phyloP scores from a whole-genome alignment of 805 yeast species.

The Candida orba region DNA sequence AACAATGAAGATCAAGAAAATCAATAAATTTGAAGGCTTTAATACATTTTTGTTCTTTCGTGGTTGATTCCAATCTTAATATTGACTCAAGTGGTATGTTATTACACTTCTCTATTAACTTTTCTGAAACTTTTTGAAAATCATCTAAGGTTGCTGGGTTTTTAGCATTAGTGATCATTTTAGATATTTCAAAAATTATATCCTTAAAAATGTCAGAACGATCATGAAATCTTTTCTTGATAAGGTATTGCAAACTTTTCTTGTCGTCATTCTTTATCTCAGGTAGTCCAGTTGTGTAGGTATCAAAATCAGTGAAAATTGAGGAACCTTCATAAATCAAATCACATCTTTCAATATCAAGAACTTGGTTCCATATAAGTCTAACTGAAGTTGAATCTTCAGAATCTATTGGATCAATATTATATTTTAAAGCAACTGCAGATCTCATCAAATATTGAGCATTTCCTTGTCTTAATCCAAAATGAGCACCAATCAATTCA shows the following conservation, averaged over 20 bases:
- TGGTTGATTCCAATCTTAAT: conserved; percentile 2
- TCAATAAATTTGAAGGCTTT: conserved; percentile 6
- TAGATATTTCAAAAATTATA: not conserved
- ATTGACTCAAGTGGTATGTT: conserved; percentile 2
- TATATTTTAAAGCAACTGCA: conserved; percentile 3
- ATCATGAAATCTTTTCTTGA: conserved; percentile 2
- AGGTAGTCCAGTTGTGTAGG: conserved; percentile 3
- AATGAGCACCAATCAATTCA: conserved; percentile 1
- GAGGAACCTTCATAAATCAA: conserved; percentile 4
- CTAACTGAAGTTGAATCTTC: conserved; percentile 2
- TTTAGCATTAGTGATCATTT: conserved; percentile 7
- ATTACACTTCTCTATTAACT: conserved; percentile 3
- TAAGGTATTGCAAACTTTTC: not conserved
- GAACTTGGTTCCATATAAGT: conserved; percentile 6
- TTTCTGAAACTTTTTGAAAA: not conserved
- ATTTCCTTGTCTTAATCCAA: conserved; percentile 3
- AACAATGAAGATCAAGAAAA: conserved; percentile 7
- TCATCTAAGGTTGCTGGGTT: conserved; percentile 2
- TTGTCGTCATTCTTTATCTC: not conserved
- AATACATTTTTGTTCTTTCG: conserved; percentile 1
- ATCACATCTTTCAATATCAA: conserved; percentile 6
- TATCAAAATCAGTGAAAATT: conserved; percentile 1
- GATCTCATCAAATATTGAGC: conserved; percentile 1
- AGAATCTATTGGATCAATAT: conserved; percentile 4
- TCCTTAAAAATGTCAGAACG: conserved; percentile 3